Evolutionary conservation across 345 rosid species (phyloP).

Genomic region (Psidium guajava): DNA sequence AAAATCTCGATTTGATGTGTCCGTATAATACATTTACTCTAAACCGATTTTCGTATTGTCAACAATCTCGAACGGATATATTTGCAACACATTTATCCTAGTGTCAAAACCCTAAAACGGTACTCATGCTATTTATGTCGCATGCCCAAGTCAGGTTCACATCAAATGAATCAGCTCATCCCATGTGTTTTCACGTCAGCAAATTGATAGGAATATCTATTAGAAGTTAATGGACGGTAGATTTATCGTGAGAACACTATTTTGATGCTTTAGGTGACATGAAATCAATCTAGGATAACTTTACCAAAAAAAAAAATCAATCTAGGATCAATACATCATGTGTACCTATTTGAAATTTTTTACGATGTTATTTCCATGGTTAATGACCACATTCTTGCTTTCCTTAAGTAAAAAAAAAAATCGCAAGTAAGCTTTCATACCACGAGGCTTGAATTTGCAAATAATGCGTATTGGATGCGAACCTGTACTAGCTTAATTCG

Average conservation of each 20-base stretch:
- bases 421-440: not conserved
- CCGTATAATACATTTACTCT: not conserved
- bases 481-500: not conserved
- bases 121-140: too few relatives aligned
- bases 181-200: not conserved
- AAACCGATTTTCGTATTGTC: fast-evolving
- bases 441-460: not conserved
- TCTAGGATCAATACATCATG: not conserved
- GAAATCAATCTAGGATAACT: not conserved
- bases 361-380: not conserved
- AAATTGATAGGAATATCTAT: too few relatives aligned
- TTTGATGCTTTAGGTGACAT: not conserved
- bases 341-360: not conserved
- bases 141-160: too few relatives aligned
- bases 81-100: too few relatives aligned
- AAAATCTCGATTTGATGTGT: fast-evolving
- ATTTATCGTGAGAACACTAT: not conserved
- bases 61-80: fast-evolving
- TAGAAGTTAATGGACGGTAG: not conserved
- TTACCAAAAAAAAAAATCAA: too few relatives aligned
- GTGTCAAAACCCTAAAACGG: too few relatives aligned
- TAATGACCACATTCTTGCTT: not conserved
- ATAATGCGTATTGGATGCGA: not conserved
- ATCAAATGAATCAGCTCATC: not conserved
- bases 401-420: not conserved